Conservation (phyloP, 2,329 filamentous ascomycete genomes). For the Paracoccidioides brasiliensis region DNA sequence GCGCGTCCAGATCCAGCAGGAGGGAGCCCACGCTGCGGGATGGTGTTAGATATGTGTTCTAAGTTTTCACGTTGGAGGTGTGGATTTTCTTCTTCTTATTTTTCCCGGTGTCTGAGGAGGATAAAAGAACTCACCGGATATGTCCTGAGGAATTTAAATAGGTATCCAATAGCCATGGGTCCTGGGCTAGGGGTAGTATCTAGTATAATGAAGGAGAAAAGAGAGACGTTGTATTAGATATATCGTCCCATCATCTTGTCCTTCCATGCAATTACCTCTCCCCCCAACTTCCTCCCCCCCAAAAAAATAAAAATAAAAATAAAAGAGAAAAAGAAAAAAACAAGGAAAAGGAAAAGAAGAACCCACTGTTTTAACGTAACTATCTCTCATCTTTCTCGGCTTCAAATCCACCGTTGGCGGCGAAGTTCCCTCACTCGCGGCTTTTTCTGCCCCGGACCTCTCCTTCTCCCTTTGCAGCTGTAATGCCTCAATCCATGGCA, state of each 20-base stretch:
- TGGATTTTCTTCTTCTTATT: neutral
- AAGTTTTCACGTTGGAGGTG: slow-evolving; percentile 3
- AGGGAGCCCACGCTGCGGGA: slow-evolving; percentile 51
- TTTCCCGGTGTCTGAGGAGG: neutral
- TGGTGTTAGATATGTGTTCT: neutral
- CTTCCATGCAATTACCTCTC: neutral
- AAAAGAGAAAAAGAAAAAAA: neutral
- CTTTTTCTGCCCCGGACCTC: slow-evolving; percentile 29
- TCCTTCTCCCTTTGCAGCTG: slow-evolving; percentile 36
- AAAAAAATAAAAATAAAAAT: slow-evolving; percentile 10
- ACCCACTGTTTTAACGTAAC: slow-evolving; percentile 53
- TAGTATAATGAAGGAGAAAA: slow-evolving; percentile 23
- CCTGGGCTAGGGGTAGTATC: slow-evolving; percentile 55
- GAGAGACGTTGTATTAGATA: slow-evolving; percentile 4
- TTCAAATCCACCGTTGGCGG: slow-evolving; percentile 42
- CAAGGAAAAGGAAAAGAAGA: slow-evolving; percentile 6
- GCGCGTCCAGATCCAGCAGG: slow-evolving; percentile 67
- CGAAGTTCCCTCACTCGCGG: slow-evolving; percentile 18
- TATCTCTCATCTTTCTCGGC: slow-evolving; percentile 59
- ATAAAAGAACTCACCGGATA: slow-evolving; percentile 39
- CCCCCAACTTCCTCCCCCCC: neutral
- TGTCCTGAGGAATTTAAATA: slow-evolving; percentile 67
- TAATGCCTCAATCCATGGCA: slow-evolving; percentile 57
- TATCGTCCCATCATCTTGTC: neutral
- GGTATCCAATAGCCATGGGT: slow-evolving; percentile 64